Conservation (phyloP, 495 filamentous ascomycete species). For the Achaetomiella virescens region DNA sequence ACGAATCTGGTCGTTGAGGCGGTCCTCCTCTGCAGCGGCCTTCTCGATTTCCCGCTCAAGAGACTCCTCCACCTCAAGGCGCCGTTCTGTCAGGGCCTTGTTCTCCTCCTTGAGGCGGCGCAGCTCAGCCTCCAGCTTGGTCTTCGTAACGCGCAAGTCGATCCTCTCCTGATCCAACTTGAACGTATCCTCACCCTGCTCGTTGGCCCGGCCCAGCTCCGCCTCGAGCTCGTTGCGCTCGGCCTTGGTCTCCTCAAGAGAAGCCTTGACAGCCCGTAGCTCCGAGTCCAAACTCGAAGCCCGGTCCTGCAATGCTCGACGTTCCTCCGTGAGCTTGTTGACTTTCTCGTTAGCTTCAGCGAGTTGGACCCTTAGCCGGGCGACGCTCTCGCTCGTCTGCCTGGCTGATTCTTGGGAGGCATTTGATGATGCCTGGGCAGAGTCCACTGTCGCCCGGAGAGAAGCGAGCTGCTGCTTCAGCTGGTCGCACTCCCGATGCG, state of each 20-base stretch:
- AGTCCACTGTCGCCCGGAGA: slow-evolving; percentile 15
- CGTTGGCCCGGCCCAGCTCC: slow-evolving; percentile 46
- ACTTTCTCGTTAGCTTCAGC: slow-evolving; percentile 30
- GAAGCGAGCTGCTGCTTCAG: slow-evolving; percentile 45
- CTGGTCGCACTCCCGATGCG: slow-evolving; percentile 44
- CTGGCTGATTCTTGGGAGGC: slow-evolving; percentile 25
- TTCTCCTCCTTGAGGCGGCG: slow-evolving; percentile 54
- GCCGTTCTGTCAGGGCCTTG: slow-evolving; percentile 42
- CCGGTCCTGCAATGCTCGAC: slow-evolving; percentile 57
- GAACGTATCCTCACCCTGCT: slow-evolving; percentile 47
- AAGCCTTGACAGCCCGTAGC: slow-evolving; percentile 48
- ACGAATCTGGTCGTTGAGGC: slow-evolving; percentile 52
- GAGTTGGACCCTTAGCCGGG: slow-evolving; percentile 30
- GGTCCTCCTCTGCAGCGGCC: slow-evolving; percentile 50
- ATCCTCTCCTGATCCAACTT: slow-evolving; percentile 57
- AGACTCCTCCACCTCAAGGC: slow-evolving; percentile 49
- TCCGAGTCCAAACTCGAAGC: slow-evolving; percentile 56
- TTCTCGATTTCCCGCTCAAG: slow-evolving; percentile 52
- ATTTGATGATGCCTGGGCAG: slow-evolving; percentile 16
- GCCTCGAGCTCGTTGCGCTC: slow-evolving; percentile 60
- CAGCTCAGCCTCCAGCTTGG: slow-evolving; percentile 55
- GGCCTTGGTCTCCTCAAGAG: slow-evolving; percentile 48
- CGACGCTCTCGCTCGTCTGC: slow-evolving; percentile 22
- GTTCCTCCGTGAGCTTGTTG: slow-evolving; percentile 46
- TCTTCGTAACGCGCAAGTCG: slow-evolving; percentile 53